Evolutionary conservation across 2,329 filamentous ascomycete species (phyloP).

Genomic region (Fusarium sp.): DNA sequence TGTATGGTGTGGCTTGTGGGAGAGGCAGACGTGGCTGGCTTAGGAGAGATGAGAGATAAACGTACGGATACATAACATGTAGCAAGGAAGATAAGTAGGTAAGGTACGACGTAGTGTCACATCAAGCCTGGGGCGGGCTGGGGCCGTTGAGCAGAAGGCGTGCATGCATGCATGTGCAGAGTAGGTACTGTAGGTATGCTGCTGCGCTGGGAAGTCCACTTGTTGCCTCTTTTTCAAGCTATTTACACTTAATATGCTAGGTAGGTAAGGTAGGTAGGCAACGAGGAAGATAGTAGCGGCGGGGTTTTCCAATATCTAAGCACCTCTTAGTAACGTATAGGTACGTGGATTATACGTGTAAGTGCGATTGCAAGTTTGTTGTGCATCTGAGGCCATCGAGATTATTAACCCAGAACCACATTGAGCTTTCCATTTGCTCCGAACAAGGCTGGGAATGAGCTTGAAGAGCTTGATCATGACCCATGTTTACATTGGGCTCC

Average conservation of each 20-base stretch:
- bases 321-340: background rate
- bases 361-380: constrained; percentile 2
- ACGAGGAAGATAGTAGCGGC: background rate
- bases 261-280: background rate
- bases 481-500: constrained; percentile 13
- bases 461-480: constrained; percentile 24
- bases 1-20: constrained; percentile 34
- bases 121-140: constrained; percentile 26
- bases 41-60: constrained; percentile 33
- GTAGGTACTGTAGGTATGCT: constrained; percentile 2
- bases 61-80: constrained; percentile 4
- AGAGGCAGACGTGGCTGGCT: constrained; percentile 38
- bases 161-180: background rate
- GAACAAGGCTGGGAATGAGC: constrained; percentile 21
- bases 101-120: constrained; percentile 31
- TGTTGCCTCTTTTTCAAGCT: background rate
- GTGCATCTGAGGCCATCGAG: constrained; percentile 20
- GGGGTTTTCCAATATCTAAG: background rate
- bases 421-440: constrained; percentile 15
- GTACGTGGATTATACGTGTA: constrained; percentile 7
- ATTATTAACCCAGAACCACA: constrained; percentile 6
- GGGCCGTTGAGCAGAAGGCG: constrained; percentile 21
- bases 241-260: background rate
- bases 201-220: constrained; percentile 22
- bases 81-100: constrained; percentile 7